Evolutionary conservation across 1,284 basidiomycete genomes (phyloP).

Genomic region (Tilletiaria anomala): DNA sequence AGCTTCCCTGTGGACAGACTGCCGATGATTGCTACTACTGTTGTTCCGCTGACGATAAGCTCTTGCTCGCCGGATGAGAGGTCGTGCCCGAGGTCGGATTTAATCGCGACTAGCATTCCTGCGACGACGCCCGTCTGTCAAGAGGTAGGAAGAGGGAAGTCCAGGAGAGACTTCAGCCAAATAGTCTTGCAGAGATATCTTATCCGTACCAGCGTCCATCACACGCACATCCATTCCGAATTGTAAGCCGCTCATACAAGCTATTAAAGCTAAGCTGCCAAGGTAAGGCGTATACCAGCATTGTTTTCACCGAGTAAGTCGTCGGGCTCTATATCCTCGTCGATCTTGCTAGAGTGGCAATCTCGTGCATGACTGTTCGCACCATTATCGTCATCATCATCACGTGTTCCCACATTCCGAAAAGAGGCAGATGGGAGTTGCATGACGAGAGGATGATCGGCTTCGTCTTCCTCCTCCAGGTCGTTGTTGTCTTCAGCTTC

Average conservation of each 20-base stretch:
- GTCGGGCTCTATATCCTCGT: no score
- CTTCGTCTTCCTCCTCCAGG: no score
- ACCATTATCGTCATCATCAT: no score
- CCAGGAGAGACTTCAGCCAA: neutral
- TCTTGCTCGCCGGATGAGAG: conserved; percentile 24
- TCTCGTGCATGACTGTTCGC: no score
- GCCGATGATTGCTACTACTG: conserved; percentile 26
- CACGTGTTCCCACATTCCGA: no score
- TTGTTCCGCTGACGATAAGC: conserved; percentile 25
- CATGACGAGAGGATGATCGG: no score
- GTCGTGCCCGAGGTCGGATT: neutral
- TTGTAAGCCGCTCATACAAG: neutral
- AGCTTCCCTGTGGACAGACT: conserved; percentile 6
- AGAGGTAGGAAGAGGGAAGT: neutral
- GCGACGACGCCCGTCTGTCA: neutral
- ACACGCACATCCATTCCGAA: neutral
- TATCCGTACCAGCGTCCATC: neutral
- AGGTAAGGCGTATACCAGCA: neutral
- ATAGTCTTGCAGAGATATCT: no score
- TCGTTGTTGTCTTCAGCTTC: no score
- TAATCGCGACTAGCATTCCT: neutral
- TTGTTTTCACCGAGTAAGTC: no score
- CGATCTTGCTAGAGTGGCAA: no score
- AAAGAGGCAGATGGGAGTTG: no score
- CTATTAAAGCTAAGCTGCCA: neutral